phyloP scores from a whole-genome alignment of 2,329 filamentous ascomycete genomes.

The Pyricularia pennisetigena region DNA sequence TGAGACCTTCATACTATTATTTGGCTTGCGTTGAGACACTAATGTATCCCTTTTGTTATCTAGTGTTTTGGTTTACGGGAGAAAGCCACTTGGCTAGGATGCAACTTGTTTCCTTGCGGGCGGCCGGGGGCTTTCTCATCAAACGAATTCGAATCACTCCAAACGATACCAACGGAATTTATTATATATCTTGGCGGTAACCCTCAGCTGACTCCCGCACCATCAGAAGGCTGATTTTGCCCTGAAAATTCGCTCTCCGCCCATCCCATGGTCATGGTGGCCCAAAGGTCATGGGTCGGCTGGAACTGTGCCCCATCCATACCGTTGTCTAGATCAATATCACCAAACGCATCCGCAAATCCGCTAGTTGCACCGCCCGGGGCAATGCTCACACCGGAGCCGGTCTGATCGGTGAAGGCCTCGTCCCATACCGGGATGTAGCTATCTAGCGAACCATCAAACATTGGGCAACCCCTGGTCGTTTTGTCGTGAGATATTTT shows the following conservation, averaged over 20 bases:
- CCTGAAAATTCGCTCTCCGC: conserved; percentile 9
- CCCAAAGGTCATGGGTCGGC: conserved; percentile 28
- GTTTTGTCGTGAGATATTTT: conserved; percentile 10
- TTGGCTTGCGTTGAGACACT: background rate
- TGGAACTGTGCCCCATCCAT: conserved; percentile 18
- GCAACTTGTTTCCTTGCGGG: background rate
- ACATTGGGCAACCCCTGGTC: conserved; percentile 34
- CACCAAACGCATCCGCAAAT: background rate
- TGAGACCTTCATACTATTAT: background rate
- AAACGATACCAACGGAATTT: background rate
- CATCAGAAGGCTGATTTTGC: background rate
- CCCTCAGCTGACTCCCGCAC: background rate
- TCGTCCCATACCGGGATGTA: conserved; percentile 36
- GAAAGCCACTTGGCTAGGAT: background rate
- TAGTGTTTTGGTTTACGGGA: background rate
- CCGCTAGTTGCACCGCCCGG: conserved; percentile 3
- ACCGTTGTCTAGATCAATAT: background rate
- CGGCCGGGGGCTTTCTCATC: background rate
- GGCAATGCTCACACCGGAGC: background rate
- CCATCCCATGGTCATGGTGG: conserved; percentile 38
- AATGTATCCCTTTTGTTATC: background rate
- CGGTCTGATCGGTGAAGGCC: conserved; percentile 13
- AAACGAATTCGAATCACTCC: background rate
- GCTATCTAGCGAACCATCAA: conserved; percentile 37
- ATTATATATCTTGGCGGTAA: background rate